These are phyloP conservation scores for Acanthamoeba royreba DNA, from an alignment of 208 protist genomes.

Conservation along the genomic window DNA sequence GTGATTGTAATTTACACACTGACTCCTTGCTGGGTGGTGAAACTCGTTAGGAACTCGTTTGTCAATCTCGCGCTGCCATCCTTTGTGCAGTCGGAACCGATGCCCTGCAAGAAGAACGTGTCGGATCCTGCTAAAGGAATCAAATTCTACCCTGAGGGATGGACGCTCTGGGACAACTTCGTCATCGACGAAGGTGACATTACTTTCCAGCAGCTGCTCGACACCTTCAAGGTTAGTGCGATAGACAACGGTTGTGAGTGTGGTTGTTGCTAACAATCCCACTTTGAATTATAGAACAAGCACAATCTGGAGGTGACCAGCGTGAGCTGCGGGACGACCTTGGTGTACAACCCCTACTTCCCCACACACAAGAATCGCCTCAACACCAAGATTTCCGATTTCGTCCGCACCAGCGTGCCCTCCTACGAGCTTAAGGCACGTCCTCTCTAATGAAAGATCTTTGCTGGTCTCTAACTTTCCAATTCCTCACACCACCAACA, in stretches of 20 bases:
- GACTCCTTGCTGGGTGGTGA: too few species aligned
- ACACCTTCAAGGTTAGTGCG: conserved; percentile 74
- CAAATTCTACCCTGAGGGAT: conserved; percentile 74
- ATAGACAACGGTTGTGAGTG: not conserved
- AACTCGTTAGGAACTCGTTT: conserved; percentile 91
- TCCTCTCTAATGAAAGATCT: not conserved
- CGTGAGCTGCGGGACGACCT: conserved; percentile 72
- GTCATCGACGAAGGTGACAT: conserved; percentile 94
- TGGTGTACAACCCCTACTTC: conserved; percentile 75
- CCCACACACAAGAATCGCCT: not conserved
- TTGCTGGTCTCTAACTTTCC: not conserved
- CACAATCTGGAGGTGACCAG: conserved; percentile 71
- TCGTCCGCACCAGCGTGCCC: not conserved
- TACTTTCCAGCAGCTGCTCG: conserved; percentile 91
- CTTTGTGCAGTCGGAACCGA: conserved; percentile 93
- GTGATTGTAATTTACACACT: too few species aligned
- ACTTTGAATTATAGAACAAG: conserved; percentile 39
- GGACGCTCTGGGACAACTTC: conserved; percentile 95
- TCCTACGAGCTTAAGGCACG: not conserved
- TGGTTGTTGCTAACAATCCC: not conserved
- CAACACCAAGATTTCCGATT: conserved; percentile 34
- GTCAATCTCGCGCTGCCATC: conserved; percentile 98
- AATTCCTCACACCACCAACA: too few species aligned
- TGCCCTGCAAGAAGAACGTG: conserved; percentile 75
- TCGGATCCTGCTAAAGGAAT: conserved; percentile 28